These are phyloP conservation scores for Lactarius hengduanensis DNA, from an alignment of 768 basidiomycete genomes.

Conservation along the genomic window DNA sequence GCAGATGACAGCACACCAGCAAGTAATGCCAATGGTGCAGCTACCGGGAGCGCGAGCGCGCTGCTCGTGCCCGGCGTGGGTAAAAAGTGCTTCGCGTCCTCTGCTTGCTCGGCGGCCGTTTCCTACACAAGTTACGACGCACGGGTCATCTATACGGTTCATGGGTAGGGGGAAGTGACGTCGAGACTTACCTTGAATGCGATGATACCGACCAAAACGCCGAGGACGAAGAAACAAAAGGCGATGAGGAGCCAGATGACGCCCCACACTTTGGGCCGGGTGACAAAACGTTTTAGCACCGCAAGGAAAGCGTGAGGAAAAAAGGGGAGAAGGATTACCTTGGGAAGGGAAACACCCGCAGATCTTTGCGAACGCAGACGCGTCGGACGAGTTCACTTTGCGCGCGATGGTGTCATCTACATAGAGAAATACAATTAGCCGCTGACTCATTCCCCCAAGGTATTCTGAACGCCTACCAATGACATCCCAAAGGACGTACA, in stretches of 20 bases:
- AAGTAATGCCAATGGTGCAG: slow-evolving; percentile 6
- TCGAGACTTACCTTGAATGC: slow-evolving; percentile 69
- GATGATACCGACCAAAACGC: slow-evolving; percentile 73
- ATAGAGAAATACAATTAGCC: neutral
- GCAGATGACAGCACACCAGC: neutral
- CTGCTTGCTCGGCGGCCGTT: slow-evolving; percentile 54
- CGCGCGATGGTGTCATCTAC: slow-evolving; percentile 80
- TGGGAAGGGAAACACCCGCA: slow-evolving; percentile 85
- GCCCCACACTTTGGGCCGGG: slow-evolving; percentile 65
- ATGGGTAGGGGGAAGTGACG: neutral
- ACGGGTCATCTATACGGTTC: neutral
- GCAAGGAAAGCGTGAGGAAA: neutral
- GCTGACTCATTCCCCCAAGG: neutral
- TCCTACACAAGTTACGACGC: slow-evolving; percentile 41
- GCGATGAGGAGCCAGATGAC: slow-evolving; percentile 83
- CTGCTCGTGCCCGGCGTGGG: slow-evolving; percentile 55
- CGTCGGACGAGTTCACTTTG: slow-evolving; percentile 86
- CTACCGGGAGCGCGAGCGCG: slow-evolving; percentile 20
- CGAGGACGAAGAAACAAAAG: slow-evolving; percentile 69
- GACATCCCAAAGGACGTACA: slow-evolving; percentile 89
- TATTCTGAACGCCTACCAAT: slow-evolving; percentile 48
- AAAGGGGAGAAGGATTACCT: slow-evolving; percentile 42
- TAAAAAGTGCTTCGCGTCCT: slow-evolving; percentile 54
- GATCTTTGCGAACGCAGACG: slow-evolving; percentile 77
- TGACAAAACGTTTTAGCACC: neutral